Evolutionary conservation across 495 filamentous ascomycete genomes (phyloP).

Genomic region (Pyrenopolyporus hunteri): DNA sequence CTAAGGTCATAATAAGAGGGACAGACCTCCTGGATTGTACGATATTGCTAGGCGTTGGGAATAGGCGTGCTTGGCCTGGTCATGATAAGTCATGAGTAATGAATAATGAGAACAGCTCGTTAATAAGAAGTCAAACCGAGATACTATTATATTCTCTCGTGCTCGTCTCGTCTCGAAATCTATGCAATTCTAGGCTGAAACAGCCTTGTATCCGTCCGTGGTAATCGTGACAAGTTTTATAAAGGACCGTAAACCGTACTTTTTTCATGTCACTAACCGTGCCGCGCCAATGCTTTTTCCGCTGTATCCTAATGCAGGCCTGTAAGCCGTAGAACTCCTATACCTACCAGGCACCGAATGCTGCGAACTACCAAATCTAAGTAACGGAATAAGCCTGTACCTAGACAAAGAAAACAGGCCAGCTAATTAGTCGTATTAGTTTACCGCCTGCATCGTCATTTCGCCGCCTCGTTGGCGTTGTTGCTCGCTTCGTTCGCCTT

Average conservation of each 20-base stretch:
- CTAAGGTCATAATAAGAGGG: background rate
- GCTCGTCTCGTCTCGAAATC: background rate
- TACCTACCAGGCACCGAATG: too few species aligned
- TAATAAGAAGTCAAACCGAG: background rate
- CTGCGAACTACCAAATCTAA: background rate
- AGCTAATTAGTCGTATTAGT: background rate
- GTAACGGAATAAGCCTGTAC: background rate
- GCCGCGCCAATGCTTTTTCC: background rate
- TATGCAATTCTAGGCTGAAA: background rate
- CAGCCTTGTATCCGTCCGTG: background rate
- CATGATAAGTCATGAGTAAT: conserved; percentile 5
- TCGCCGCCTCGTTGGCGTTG: background rate
- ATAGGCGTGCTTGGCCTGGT: background rate
- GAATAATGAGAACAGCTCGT: background rate
- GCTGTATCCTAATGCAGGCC: conserved; percentile 6
- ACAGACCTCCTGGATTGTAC: background rate
- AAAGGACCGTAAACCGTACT: background rate
- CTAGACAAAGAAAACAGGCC: background rate
- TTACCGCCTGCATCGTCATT: background rate
- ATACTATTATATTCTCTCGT: background rate
- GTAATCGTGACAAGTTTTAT: background rate
- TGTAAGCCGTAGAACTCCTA: conserved; percentile 20
- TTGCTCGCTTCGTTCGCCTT: conserved; percentile 44
- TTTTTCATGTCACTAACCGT: conserved; percentile 3
- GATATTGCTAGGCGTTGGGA: background rate